Conservation (phyloP, 1,284 basidiomycete genomes). For the Ceratobasidium theobromae region DNA sequence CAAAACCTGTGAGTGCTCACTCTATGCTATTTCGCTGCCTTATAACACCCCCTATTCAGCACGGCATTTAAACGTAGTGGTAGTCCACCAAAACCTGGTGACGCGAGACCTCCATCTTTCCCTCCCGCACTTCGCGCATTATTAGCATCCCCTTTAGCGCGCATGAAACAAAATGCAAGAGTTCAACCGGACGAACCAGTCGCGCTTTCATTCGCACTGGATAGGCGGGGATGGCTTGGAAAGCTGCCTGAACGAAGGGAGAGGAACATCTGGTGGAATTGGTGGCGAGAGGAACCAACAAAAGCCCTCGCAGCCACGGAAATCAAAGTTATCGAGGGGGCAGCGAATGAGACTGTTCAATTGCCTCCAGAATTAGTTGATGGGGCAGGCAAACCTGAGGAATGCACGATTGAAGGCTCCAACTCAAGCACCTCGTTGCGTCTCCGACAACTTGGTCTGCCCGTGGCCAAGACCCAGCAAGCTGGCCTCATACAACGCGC, state of each 20-base stretch:
- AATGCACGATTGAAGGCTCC: too few relatives aligned
- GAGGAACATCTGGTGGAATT: conserved; percentile 21
- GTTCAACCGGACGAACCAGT: conserved; percentile 5
- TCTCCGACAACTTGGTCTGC: not conserved
- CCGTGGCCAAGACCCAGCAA: not conserved
- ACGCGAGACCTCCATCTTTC: conserved; percentile 62
- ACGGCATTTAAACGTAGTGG: conserved; percentile 27
- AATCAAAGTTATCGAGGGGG: not conserved
- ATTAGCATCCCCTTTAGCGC: conserved; percentile 55
- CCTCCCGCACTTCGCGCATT: conserved; percentile 62
- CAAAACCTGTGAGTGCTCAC: conserved; percentile 62
- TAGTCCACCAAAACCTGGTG: conserved; percentile 55
- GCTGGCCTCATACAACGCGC: conserved; percentile 2
- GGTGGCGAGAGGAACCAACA: conserved; percentile 19
- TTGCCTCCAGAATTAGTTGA: not conserved
- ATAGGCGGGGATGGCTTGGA: conserved; percentile 15
- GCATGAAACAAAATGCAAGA: conserved; percentile 40
- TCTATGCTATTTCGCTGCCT: conserved; percentile 50
- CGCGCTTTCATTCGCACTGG: not conserved
- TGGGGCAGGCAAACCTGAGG: not conserved
- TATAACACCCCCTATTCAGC: conserved; percentile 34
- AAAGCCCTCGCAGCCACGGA: not conserved
- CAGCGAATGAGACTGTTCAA: not conserved
- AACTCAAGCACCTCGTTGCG: conserved; percentile 11
- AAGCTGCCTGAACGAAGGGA: conserved; percentile 23